Evolutionary conservation across 2,329 filamentous ascomycete genomes (phyloP), one percentile per base, ranked within the genome.

Genomic region (Trichoderma harzianum): DNA sequence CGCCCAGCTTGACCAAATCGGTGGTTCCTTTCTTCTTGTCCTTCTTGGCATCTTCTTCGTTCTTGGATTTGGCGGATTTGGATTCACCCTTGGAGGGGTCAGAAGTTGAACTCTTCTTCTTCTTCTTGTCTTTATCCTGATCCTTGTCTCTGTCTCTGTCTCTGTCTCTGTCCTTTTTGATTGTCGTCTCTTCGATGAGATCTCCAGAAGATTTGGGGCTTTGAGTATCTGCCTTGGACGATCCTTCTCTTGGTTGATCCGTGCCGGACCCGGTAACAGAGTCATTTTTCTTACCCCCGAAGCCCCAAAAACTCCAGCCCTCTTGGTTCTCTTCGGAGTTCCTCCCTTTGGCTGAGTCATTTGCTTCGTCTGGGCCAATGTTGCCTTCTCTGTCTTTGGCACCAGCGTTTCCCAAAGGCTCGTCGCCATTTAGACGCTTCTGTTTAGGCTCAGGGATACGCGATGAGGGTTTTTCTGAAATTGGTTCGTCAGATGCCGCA

Each of bases 1-100:
- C 81, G 74, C 78, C 81, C 63, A 81, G 77, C 47, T 81, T 80
- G 72, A 82, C 81, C 72, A 83, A 77, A 68, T 83, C 78, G 73
- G 79, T 73, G 62, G 78, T 74, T 30, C 74, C 79, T 70, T 83
- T 84, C 73, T 84, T 85, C 71, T 83, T 83, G 28, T 78, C 76
- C 70, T 80, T 78, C 21, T 65, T 70, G 12, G 58, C n/a, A 11
- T 76, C 76, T 34, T 77, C 75, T 24, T 75, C 75, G 26, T 76
- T 74, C 57, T 77, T 76, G 21, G 73, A 34, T 61, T 76, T 75
- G 16, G 72, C 73, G 21, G 65, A 66, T 11, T 75, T 74, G 28
- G 70, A 57, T 58, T 78, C 75, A 43, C 76, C 76, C 30, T 70
- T 73, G 11, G 72, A 66, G 5, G 70, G 63, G 26, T 77, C 76